Percentiles rank a stretch among this genome's conserved stretches.
Evolutionary conservation across 176 grass and related monocot genomes (phyloP).

Genomic region (Eragrostis curvula): DNA sequence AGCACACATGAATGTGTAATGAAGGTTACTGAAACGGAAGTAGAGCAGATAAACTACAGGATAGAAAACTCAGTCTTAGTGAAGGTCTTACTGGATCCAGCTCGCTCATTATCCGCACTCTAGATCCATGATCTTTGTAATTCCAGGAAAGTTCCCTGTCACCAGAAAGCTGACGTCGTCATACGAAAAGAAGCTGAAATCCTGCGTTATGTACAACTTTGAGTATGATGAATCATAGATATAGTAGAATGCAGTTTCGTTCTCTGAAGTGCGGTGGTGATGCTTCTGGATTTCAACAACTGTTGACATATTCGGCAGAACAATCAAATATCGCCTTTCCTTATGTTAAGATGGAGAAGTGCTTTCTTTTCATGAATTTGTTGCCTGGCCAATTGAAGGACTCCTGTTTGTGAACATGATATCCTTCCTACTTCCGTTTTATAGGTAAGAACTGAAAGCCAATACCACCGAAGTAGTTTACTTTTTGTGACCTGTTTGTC

Average conservation of each 20-base stretch:
- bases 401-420: constrained; percentile 29
- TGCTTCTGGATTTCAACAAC: constrained; percentile 9
- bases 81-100: not conserved
- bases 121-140: not conserved
- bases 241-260: not conserved
- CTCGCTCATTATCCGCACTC: not conserved
- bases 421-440: not conserved
- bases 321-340: constrained; percentile 14
- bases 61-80: not conserved
- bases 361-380: constrained; percentile 26
- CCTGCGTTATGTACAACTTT: not conserved
- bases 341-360: not conserved
- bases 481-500: not conserved
- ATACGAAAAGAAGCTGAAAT: not conserved
- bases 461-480: not conserved
- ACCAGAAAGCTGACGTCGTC: not conserved
- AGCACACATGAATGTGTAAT: not conserved
- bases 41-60: not conserved
- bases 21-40: not conserved
- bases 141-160: not conserved
- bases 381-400: constrained; percentile 10
- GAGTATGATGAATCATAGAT: not conserved
- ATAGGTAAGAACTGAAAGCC: not conserved
- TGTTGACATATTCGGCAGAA: constrained; percentile 7
- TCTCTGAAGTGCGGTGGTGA: not conserved